Evolutionary conservation across 208 protist species (phyloP).

Genomic region (Acanthamoeba lugdunensis): DNA sequence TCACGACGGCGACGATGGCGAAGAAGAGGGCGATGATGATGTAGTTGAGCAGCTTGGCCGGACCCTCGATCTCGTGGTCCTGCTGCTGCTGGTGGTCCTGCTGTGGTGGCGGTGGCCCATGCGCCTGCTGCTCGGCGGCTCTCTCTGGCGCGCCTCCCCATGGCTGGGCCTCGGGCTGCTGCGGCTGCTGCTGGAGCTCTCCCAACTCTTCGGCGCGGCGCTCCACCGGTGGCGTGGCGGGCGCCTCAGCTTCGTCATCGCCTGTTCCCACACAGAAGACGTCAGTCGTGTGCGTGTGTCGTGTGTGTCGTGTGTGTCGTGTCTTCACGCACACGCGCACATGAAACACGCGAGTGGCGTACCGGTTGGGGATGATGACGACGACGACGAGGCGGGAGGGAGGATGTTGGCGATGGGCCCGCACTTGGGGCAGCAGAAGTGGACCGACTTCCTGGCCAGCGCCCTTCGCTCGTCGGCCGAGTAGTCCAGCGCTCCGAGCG

Average conservation of each 20-base stretch:
- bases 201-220: no score
- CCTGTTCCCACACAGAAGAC: neutral
- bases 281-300: neutral
- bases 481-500: constrained; percentile 87
- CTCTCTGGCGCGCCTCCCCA: neutral
- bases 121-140: neutral
- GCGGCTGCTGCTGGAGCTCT: no score
- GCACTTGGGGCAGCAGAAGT: constrained; percentile 79
- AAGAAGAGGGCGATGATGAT: constrained; percentile 45
- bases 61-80: neutral
- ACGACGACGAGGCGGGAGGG: neutral
- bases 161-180: neutral
- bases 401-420: constrained; percentile 4
- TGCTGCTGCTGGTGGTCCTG: constrained; percentile 11
- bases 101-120: neutral
- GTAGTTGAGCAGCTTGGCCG: constrained; percentile 21
- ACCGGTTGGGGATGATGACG: neutral
- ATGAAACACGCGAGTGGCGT: neutral
- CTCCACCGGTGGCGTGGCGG: no score
- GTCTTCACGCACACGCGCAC: no score
- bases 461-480: constrained; percentile 76
- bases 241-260: no score
- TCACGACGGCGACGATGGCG: constrained; percentile 1
- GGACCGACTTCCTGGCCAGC: constrained; percentile 77
- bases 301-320: no score